These are phyloP conservation scores for Eragrostis nindensis DNA, from an alignment of 176 grass and related monocot genomes.

Conservation along the genomic window DNA sequence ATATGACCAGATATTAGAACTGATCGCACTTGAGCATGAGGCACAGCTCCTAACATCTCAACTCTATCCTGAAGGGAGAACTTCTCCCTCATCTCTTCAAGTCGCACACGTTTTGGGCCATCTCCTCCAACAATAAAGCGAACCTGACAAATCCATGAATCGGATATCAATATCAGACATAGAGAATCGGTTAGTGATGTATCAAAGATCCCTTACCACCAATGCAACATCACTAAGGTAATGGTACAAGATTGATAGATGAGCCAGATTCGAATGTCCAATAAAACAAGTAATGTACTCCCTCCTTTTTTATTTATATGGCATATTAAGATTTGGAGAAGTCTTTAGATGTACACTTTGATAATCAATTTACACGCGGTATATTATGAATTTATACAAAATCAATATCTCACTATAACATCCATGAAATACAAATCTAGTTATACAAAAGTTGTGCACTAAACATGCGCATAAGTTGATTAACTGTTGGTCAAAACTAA, in stretches of 20 bases:
- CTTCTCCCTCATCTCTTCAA: constrained; percentile 98
- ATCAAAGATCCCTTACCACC: background rate
- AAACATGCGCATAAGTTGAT: background rate
- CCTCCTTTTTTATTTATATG: background rate
- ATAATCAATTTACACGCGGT: background rate
- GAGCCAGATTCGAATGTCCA: background rate
- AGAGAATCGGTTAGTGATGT: background rate
- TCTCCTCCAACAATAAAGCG: constrained; percentile 95
- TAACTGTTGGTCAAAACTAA: background rate
- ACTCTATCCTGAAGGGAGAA: constrained; percentile 96
- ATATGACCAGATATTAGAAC: constrained; percentile 97
- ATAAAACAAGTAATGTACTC: background rate
- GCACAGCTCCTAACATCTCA: constrained; percentile 95
- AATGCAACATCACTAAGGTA: constrained; percentile 28
- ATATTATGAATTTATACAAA: background rate
- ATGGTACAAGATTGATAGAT: constrained; percentile 10
- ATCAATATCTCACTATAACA: background rate
- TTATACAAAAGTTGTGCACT: background rate
- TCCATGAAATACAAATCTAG: background rate
- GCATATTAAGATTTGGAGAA: background rate
- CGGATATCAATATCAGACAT: background rate
- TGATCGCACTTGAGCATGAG: constrained; percentile 91
- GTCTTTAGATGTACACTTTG: background rate
- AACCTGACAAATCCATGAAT: constrained; percentile 52
- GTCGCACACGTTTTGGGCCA: constrained; percentile 88